phyloP scores from a whole-genome alignment of 2,329 filamentous ascomycete species.

The Diaporthe nobilis region DNA sequence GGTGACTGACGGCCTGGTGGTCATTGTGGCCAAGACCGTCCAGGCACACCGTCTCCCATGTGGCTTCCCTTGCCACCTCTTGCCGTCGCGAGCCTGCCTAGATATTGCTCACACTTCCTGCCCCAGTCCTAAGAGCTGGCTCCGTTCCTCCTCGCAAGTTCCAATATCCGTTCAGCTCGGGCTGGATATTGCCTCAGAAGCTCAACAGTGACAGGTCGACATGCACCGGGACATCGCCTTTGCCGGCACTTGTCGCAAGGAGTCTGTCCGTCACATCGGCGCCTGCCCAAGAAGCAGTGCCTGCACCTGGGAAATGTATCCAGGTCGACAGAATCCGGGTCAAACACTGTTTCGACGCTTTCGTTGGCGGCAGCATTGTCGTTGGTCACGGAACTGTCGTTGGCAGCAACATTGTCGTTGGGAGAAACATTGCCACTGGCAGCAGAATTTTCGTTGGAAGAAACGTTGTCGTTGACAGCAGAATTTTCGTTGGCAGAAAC shows the following conservation, averaged over 20 bases:
- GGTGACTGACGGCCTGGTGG: too few relatives aligned
- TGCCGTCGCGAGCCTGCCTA: not conserved
- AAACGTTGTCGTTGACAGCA: too few relatives aligned
- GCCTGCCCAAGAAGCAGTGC: not conserved
- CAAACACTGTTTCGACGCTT: not conserved
- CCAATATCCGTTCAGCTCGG: not conserved
- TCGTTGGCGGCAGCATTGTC: not conserved
- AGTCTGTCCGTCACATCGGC: not conserved
- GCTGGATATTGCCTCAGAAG: not conserved
- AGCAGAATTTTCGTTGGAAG: not conserved
- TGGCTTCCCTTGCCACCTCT: not conserved
- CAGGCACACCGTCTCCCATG: too few relatives aligned
- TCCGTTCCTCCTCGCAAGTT: not conserved
- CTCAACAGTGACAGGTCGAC: not conserved
- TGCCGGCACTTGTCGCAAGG: conserved; percentile 2
- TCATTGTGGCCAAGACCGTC: too few relatives aligned
- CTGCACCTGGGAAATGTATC: not conserved
- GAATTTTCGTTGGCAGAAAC: not conserved
- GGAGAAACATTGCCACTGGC: rapidly evolving
- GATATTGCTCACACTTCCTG: too few relatives aligned
- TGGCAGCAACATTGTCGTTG: not conserved
- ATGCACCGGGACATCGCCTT: not conserved
- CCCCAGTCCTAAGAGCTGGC: not conserved
- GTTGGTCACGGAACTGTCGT: not conserved
- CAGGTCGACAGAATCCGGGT: not conserved